Conservation (phyloP, 768 basidiomycete species). For the Phanerochaete sordida region DNA sequence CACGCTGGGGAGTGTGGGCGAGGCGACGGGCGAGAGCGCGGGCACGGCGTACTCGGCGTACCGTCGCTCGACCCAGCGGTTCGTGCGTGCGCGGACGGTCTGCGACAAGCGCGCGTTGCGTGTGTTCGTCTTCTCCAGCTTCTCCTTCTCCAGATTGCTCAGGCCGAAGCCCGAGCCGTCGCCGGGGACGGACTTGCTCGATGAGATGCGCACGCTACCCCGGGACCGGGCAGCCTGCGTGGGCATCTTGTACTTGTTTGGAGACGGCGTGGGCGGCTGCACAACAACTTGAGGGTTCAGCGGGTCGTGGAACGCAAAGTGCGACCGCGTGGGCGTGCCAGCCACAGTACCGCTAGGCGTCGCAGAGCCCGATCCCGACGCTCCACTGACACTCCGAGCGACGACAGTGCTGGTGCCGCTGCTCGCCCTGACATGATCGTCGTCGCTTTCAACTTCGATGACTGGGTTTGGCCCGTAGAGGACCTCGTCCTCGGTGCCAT, state of each 20-base stretch:
- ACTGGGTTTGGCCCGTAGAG: not conserved
- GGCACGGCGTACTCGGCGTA: slow-evolving; percentile 26
- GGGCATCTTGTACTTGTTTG: slow-evolving; percentile 1
- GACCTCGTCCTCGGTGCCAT: not conserved
- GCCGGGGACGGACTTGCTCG: not conserved
- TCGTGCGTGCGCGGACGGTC: slow-evolving; percentile 56
- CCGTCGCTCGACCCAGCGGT: slow-evolving; percentile 59
- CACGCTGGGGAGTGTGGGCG: not conserved
- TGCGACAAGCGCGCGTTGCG: slow-evolving; percentile 36
- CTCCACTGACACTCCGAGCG: not conserved
- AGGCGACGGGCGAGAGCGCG: not conserved
- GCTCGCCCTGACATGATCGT: not conserved
- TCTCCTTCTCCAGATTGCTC: not conserved
- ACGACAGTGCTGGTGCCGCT: not conserved
- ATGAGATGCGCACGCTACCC: not conserved
- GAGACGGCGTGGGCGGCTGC: slow-evolving; percentile 24
- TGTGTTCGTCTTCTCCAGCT: not conserved
- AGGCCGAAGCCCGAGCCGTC: not conserved
- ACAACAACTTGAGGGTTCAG: slow-evolving; percentile 19
- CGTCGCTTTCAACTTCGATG: not conserved
- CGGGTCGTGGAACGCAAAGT: slow-evolving; percentile 14
- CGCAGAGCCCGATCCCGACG: not conserved
- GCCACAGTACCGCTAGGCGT: not conserved
- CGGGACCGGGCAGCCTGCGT: not conserved
- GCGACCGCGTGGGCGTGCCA: slow-evolving; percentile 8